Percentiles rank a stretch among this genome's conserved stretches.
phyloP scores from a whole-genome alignment of 441 rosid species.

The Melastoma candidum region DNA sequence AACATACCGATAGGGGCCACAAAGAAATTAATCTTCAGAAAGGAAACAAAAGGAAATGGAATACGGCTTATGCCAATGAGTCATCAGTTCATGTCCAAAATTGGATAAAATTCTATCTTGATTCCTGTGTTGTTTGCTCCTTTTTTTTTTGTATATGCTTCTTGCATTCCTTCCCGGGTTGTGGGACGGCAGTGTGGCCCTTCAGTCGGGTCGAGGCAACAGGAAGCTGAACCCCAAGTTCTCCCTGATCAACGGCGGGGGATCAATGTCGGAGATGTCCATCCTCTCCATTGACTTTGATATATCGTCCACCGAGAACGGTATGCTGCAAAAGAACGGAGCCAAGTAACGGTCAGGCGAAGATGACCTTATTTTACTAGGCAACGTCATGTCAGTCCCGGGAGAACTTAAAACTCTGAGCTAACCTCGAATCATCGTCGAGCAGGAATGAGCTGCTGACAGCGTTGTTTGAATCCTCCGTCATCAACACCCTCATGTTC shows the following conservation, averaged over 20 bases:
- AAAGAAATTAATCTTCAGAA: too few relatives aligned
- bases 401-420: neutral
- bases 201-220: slow-evolving; percentile 43
- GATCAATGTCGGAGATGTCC: slow-evolving; percentile 78
- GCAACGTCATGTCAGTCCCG: neutral
- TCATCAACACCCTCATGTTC: slow-evolving; percentile 92
- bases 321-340: slow-evolving; percentile 54
- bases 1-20: too few relatives aligned
- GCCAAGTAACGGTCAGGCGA: neutral
- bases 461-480: slow-evolving; percentile 97
- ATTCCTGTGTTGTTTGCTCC: too few relatives aligned
- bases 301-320: slow-evolving; percentile 69
- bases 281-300: slow-evolving; percentile 51
- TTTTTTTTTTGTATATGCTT: too few relatives aligned
- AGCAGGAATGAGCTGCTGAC: slow-evolving; percentile 91
- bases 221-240: slow-evolving; percentile 90
- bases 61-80: too few relatives aligned
- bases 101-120: too few relatives aligned
- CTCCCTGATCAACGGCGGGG: slow-evolving; percentile 81
- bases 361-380: neutral
- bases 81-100: too few relatives aligned
- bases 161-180: too few relatives aligned
- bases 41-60: too few relatives aligned
- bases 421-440: slow-evolving; percentile 96
- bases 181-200: too few relatives aligned